Evolutionary conservation across 768 basidiomycete species (phyloP).

Genomic region (Boletus speciosus): DNA sequence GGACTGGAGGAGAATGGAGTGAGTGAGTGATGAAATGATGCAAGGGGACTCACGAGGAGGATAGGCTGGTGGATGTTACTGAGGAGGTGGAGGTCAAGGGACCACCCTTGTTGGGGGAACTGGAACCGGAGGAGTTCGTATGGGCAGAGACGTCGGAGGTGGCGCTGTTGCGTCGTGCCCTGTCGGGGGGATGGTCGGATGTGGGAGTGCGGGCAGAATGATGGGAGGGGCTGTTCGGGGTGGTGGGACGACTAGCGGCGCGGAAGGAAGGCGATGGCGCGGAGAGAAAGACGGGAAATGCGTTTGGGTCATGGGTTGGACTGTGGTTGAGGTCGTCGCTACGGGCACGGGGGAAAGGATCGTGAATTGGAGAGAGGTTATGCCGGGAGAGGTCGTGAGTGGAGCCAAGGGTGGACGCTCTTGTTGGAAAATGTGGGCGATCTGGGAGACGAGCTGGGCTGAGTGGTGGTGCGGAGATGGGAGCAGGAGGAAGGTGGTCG

Average conservation of each 20-base stretch:
- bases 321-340: conserved; percentile 69
- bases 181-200: conserved; percentile 51
- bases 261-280: conserved; percentile 46
- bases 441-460: conserved; percentile 42
- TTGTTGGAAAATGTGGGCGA: conserved; percentile 53
- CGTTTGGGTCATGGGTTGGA: conserved; percentile 12
- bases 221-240: conserved; percentile 46
- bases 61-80: conserved; percentile 47
- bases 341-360: conserved; percentile 47
- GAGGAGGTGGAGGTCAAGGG: conserved; percentile 54
- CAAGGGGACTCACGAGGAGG: conserved; percentile 52
- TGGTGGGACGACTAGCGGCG: conserved; percentile 56
- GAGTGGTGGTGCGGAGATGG: conserved; percentile 36
- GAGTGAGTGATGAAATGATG: conserved; percentile 8
- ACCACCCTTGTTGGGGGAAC: conserved; percentile 37
- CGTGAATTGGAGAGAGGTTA: conserved; percentile 35
- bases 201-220: conserved; percentile 49
- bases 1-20: conserved; percentile 37
- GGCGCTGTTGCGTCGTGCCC: conserved; percentile 43
- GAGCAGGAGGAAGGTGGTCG: conserved; percentile 20
- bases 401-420: conserved; percentile 61
- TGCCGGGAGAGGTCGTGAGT: conserved; percentile 52
- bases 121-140: conserved; percentile 51
- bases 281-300: conserved; percentile 32
- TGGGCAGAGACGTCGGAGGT: conserved; percentile 53